Conservation (phyloP, 805 yeast species). For the Sugiyamaella lignohabitans region DNA sequence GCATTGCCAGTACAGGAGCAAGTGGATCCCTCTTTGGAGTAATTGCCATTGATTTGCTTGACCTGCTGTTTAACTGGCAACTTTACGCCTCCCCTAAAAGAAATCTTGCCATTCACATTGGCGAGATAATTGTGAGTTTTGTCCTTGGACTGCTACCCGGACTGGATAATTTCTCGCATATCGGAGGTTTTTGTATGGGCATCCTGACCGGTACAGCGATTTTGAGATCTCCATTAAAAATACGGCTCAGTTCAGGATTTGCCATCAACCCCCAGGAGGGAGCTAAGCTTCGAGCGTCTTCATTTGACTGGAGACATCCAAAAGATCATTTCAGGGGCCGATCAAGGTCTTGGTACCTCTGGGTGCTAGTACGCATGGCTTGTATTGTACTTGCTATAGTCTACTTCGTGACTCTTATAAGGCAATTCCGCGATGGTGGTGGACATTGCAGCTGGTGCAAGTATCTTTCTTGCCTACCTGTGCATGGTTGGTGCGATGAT, state of each 20-base stretch:
- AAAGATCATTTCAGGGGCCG: slow-evolving; percentile 21
- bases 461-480: slow-evolving; percentile 64
- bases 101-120: slow-evolving; percentile 42
- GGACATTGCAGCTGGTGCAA: slow-evolving; percentile 65
- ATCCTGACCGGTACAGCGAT: slow-evolving; percentile 43
- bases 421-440: slow-evolving; percentile 45
- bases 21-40: slow-evolving; percentile 68
- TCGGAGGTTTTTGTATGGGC: slow-evolving; percentile 69
- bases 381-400: slow-evolving; percentile 42
- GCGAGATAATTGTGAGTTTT: slow-evolving; percentile 52
- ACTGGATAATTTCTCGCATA: slow-evolving; percentile 65
- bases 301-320: slow-evolving; percentile 22
- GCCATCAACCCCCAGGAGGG: slow-evolving; percentile 10
- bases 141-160: slow-evolving; percentile 68
- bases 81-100: slow-evolving; percentile 42
- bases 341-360: slow-evolving; percentile 37
- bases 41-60: slow-evolving; percentile 53
- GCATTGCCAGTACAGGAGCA: slow-evolving; percentile 63
- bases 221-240: slow-evolving; percentile 47
- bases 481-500: slow-evolving; percentile 60
- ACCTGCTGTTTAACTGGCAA: slow-evolving; percentile 47
- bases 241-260: slow-evolving; percentile 14
- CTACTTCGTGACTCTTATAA: slow-evolving; percentile 44
- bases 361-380: slow-evolving; percentile 46
- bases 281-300: slow-evolving; percentile 19